Conservation (phyloP, 176 grass and related monocot genomes). For the Dactylis glomerata region DNA sequence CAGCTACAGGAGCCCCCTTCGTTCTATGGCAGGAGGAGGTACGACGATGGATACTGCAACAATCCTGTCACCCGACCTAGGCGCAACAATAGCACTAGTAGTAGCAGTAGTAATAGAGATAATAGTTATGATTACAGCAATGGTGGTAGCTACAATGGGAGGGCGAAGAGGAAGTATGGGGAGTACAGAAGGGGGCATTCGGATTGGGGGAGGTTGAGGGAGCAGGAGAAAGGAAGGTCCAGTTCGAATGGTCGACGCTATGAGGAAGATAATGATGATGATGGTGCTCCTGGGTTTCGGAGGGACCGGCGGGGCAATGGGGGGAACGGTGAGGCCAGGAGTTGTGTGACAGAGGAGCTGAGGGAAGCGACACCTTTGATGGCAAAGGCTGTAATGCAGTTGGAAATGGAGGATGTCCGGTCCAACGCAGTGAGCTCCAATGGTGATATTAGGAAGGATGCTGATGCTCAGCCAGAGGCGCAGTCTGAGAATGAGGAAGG, state of each 20-base stretch:
- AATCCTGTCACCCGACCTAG: slow-evolving; percentile 31
- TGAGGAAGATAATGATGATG: slow-evolving; percentile 62
- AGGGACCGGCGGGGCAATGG: slow-evolving; percentile 34
- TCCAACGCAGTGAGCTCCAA: slow-evolving; percentile 40
- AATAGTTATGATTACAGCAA: slow-evolving; percentile 45
- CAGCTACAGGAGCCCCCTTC: slow-evolving; percentile 17
- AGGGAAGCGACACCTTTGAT: slow-evolving; percentile 39
- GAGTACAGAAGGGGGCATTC: slow-evolving; percentile 49
- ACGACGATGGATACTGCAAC: slow-evolving; percentile 56
- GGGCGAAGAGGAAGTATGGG: slow-evolving; percentile 60
- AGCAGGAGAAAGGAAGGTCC: slow-evolving; percentile 40
- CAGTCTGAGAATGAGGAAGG: slow-evolving; percentile 33
- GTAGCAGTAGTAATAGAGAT: slow-evolving; percentile 26
- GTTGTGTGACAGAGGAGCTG: slow-evolving; percentile 37
- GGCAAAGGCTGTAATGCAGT: slow-evolving; percentile 39
- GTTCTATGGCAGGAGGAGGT: slow-evolving; percentile 47
- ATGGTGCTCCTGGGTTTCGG: slow-evolving; percentile 53
- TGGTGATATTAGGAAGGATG: slow-evolving; percentile 49
- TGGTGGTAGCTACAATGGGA: slow-evolving; percentile 44
- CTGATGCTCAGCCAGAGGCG: slow-evolving; percentile 21
- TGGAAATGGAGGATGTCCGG: slow-evolving; percentile 48
- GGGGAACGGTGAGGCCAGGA: slow-evolving; percentile 51
- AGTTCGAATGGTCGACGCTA: slow-evolving; percentile 50
- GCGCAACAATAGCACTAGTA: slow-evolving; percentile 10
- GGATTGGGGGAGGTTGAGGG: slow-evolving; percentile 53